Base-by-base conservation (phyloP, 331 rosid species). In the Rhamnella rubrinervis region DNA sequence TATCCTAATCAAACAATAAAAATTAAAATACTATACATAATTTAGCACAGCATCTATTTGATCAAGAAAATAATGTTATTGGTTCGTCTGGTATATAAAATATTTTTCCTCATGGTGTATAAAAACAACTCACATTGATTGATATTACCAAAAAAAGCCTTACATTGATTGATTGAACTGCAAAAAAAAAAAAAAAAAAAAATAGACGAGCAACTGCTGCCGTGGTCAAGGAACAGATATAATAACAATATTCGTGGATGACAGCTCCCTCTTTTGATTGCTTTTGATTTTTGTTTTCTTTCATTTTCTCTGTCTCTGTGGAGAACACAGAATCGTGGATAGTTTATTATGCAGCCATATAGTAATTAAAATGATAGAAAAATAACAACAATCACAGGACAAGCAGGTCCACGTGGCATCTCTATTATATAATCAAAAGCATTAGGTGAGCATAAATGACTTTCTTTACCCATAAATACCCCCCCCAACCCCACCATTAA, bases 191-290 rank as follows among this genome's bases (percentile, higher is more conserved):
- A 8, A 40, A 40, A 40, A 40, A 11, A 8, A 7, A 31, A 3
- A 31, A 31, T 40, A 9, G 4, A 41, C 1, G 49, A 41, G 31
- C 31, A 6, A 9, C 9, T 8, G 2, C 61, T 15, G 68, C 37
- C 31, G 19, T 55, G 40, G 55, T 57, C 8, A 11, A 11, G 55
- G 37, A 50, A 51, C 39, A 78, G 4, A 20, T 50, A 47, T 41
- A 31, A 64, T 20, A 41, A 20, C 21, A 51, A 59, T 5, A 59
- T 59, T 59, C 75, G 75, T 85, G 87, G 85, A 79, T 80, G 71
- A 75, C 83, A 85, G 80, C 83, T 80, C 77, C 40, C 75, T 78
- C 58, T 21, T 44, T 44, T 70, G 68, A 71, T 57, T 60, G 81
- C 76, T 63, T 78, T 52, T 44, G 10, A 9, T 55, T 14, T n/a